Evolutionary conservation across 1,284 basidiomycete species (phyloP).

Genomic region (Irpex sp.): DNA sequence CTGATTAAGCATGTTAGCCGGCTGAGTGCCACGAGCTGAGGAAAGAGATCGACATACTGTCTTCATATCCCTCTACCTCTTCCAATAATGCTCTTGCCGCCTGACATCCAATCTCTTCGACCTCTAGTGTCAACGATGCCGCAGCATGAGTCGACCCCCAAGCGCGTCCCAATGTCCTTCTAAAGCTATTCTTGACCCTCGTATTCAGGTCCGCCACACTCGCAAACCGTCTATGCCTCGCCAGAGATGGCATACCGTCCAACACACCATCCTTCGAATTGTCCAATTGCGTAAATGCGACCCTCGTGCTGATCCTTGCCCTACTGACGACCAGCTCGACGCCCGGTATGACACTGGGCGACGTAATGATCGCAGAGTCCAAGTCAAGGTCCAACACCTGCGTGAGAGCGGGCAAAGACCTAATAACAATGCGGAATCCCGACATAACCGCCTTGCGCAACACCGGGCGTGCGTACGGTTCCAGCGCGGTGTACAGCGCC

Average conservation of each 20-base stretch:
- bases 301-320: constrained; percentile 46
- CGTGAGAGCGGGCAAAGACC: constrained; percentile 57
- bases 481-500: constrained; percentile 39
- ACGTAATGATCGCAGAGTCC: constrained; percentile 44
- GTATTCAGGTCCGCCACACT: constrained; percentile 58
- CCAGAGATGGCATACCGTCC: constrained; percentile 16
- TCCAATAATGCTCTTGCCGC: constrained; percentile 25
- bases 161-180: constrained; percentile 60
- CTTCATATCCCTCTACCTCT: constrained; percentile 1
- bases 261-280: constrained; percentile 25
- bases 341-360: constrained; percentile 40
- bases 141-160: constrained; percentile 57
- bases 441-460: constrained; percentile 51
- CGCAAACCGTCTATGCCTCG: constrained; percentile 25
- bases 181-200: constrained; percentile 52
- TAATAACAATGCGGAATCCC: constrained; percentile 51
- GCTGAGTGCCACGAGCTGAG: neutral
- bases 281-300: constrained; percentile 49
- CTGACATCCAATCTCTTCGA: constrained; percentile 42
- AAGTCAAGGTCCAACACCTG: constrained; percentile 64
- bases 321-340: constrained; percentile 44
- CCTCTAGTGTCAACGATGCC: constrained; percentile 43
- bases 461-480: constrained; percentile 56
- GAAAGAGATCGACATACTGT: neutral
- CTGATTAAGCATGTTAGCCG: neutral